Percentiles rank a stretch among this genome's conserved stretches.
These are phyloP conservation scores for Melanopsichium pennsylvanicum DNA, from an alignment of 1,284 basidiomycete genomes.

Conservation along the genomic window DNA sequence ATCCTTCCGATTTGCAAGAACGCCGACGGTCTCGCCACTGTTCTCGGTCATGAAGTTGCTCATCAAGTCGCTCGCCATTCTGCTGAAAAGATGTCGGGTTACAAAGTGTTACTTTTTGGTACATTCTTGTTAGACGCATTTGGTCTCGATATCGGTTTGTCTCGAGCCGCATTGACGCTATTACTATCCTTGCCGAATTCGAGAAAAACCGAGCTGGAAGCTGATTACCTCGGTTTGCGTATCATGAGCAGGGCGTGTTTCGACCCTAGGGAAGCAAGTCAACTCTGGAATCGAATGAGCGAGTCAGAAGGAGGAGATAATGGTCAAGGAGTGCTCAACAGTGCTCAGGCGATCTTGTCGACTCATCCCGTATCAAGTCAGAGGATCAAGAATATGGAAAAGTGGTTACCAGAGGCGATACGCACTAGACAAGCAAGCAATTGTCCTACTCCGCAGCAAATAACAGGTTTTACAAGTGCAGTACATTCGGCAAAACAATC, in stretches of 20 bases:
- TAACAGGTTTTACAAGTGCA: conserved; percentile 22
- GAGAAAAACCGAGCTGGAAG: conserved; percentile 81
- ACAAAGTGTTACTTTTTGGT: conserved; percentile 52
- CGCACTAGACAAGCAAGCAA: conserved; percentile 12
- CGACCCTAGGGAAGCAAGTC: conserved; percentile 74
- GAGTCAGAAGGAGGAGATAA: conserved; percentile 21
- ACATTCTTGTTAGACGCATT: conserved; percentile 46
- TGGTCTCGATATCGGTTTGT: conserved; percentile 53
- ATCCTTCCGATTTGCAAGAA: conserved; percentile 81
- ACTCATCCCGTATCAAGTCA: conserved; percentile 56
- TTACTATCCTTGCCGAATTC: conserved; percentile 82
- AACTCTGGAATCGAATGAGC: conserved; percentile 54
- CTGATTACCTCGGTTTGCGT: conserved; percentile 75
- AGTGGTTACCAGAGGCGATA: conserved; percentile 49
- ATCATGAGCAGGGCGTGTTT: conserved; percentile 74
- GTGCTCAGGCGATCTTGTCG: conserved; percentile 41
- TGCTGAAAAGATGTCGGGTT: conserved; percentile 62
- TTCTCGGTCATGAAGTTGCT: conserved; percentile 84
- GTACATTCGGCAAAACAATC: conserved; percentile 1
- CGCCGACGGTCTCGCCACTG: conserved; percentile 83
- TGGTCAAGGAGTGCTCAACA: conserved; percentile 16
- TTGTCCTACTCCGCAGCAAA: conserved; percentile 24
- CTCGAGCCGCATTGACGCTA: conserved; percentile 69
- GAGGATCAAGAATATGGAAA: conserved; percentile 51
- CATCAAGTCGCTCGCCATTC: conserved; percentile 70